Evolutionary conservation across 768 basidiomycete species (phyloP).

Genomic region (Pleurotus giganteus): DNA sequence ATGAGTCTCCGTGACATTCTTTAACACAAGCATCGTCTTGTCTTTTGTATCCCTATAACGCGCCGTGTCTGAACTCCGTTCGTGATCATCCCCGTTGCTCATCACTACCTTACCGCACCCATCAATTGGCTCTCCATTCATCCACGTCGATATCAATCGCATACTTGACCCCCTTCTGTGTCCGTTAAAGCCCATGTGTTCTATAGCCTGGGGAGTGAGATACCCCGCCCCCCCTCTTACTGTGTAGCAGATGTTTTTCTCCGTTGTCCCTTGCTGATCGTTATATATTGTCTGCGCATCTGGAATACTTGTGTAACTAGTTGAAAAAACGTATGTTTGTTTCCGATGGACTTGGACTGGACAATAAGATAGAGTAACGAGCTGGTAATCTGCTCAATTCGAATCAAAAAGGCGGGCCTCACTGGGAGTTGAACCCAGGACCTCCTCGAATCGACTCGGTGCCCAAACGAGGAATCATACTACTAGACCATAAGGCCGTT

Average conservation of each 20-base stretch:
- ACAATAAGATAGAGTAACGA: not conserved
- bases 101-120: conserved; percentile 11
- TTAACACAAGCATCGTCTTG: conserved; percentile 50
- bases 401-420: conserved; percentile 5
- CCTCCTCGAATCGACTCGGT: conserved; percentile 5
- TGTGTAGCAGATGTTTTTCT: conserved; percentile 63
- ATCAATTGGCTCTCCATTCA: conserved; percentile 61
- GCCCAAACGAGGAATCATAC: conserved; percentile 11
- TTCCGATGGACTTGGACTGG: not conserved
- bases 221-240: conserved; percentile 37
- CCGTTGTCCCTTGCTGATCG: conserved; percentile 38
- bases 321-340: not conserved
- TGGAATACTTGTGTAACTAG: conserved; percentile 1
- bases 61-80: conserved; percentile 35
- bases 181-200: conserved; percentile 39
- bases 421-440: conserved; percentile 12
- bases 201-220: conserved; percentile 15
- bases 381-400: not conserved
- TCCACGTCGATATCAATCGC: conserved; percentile 33
- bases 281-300: conserved; percentile 32
- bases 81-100: conserved; percentile 30
- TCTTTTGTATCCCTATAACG: conserved; percentile 84
- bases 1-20: conserved; percentile 88
- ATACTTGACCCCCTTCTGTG: conserved; percentile 66
- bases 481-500: conserved; percentile 11